Evolutionary conservation across 208 protist species (phyloP).

Genomic region (Trypanosoma cruzi): DNA sequence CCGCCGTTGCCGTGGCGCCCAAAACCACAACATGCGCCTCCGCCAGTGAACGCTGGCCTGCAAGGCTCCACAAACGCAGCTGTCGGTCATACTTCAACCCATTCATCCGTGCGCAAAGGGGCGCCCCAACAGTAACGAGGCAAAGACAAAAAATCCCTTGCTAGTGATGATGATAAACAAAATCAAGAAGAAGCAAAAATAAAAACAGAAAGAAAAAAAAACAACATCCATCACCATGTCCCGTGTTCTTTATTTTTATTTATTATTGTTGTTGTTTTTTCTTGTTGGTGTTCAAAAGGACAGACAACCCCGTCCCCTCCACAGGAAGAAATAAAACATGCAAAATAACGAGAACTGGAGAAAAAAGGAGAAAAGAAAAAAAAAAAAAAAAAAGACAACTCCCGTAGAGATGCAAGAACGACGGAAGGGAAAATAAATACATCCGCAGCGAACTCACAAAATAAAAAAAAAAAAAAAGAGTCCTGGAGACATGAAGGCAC

Average conservation of each 20-base stretch:
- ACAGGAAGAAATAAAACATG: no score
- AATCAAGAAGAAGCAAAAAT: not conserved
- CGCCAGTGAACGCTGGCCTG: conserved; percentile 91
- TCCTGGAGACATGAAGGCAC: not conserved
- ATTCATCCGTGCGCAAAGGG: conserved; percentile 19
- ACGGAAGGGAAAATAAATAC: not conserved
- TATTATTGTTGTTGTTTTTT: no score
- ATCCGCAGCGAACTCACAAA: conserved; percentile 9
- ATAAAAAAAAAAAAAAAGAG: conserved; percentile 18
- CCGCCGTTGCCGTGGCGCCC: conserved; percentile 89
- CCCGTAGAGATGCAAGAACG: not conserved
- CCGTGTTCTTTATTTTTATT: no score
- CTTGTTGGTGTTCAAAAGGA: no score
- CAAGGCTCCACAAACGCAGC: conserved; percentile 94
- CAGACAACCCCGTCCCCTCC: no score
- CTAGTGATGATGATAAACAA: not conserved
- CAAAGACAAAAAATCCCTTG: conserved; percentile 2
- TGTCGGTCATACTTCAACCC: conserved; percentile 92
- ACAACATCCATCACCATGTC: no score
- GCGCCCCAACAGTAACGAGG: not conserved
- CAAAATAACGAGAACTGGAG: no score
- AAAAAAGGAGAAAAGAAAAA: not conserved
- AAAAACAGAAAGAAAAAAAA: not conserved
- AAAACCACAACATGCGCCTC: conserved; percentile 89
- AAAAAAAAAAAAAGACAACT: conserved; percentile 7